Evolutionary conservation across 2,329 filamentous ascomycete species (phyloP), one percentile per base, ranked within the genome.

Genomic region (Nannizziopsis barbatae): DNA sequence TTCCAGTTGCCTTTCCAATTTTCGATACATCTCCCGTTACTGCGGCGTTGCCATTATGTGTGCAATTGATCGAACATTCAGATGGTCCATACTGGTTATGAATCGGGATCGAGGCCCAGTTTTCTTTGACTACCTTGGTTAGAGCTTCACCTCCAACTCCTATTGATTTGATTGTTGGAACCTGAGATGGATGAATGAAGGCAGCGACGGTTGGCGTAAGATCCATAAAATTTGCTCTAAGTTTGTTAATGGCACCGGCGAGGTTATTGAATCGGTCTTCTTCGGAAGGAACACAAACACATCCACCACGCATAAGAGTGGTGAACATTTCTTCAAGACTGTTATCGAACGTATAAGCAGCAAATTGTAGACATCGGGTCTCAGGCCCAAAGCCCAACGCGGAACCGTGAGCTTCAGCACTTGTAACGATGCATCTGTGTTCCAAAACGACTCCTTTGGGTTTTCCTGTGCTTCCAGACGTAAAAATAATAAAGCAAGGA

Each of bases 361-460:
- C 63, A 53, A 72, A 73, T 39, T 72, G 65, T 7, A 67, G 54
- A 9, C 57, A 57, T 36, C 62, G 50, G 3, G 57, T 57, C 9
- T 56, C 37, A 12, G 50, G 46, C 9, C 46, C 53, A 22, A 78
- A 61, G 0, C 71, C 69, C 0, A 66, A 59, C 0, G 71, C 74
- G 51, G 78, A 74, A 0, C 69, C 67, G 3, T 53, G 52, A 12
- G 52, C 52, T 43, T 70, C 56, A 39, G 55, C 57, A 20, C 53
- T 57, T 31, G 46, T 56, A 27, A 55, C 60, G 49, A 52, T 58
- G 33, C 52, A 57, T 37, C 68, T 62, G 65, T 95, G 87, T 1
- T 77, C 82, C 18, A 93, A 71, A 73, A 84, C 81, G 11, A 93
- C 86, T 4, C 86, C 87, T 64, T 94, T 94, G 1, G 87, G 86